These are phyloP conservation scores for Boletus sp. DNA, from an alignment of 768 basidiomycete species.

Conservation along the genomic window DNA sequence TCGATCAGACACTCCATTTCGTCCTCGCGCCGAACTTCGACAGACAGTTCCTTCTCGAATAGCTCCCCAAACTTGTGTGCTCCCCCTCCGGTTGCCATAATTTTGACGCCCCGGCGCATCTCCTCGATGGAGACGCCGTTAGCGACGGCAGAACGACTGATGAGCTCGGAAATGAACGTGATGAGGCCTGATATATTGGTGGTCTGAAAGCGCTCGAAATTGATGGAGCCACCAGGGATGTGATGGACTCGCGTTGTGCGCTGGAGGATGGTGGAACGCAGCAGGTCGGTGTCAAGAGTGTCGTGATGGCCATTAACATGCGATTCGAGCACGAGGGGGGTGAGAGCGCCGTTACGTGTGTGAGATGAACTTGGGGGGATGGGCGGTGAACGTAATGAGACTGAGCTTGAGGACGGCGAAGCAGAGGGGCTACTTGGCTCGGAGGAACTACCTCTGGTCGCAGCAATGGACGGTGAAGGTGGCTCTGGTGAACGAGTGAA, in stretches of 20 bases:
- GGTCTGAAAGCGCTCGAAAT: constrained; percentile 97
- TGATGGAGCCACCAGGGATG: constrained; percentile 94
- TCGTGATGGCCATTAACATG: constrained; percentile 28
- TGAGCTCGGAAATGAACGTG: constrained; percentile 82
- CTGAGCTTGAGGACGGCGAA: constrained; percentile 24
- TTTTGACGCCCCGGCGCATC: constrained; percentile 91
- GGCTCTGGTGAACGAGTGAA: constrained; percentile 92
- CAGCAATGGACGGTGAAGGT: constrained; percentile 67
- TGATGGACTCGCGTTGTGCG: constrained; percentile 59
- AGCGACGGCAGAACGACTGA: constrained; percentile 77
- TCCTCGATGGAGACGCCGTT: constrained; percentile 87
- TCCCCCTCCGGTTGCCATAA: constrained; percentile 97
- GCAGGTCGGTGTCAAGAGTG: constrained; percentile 40
- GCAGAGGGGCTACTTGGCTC: constrained; percentile 43
- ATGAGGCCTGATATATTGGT: constrained; percentile 82
- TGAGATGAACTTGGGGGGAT: constrained; percentile 30
- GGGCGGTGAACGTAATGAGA: constrained; percentile 19
- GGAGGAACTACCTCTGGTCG: constrained; percentile 57
- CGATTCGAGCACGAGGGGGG: constrained; percentile 72
- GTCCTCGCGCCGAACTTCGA: constrained; percentile 89
- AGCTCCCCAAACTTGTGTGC: constrained; percentile 92
- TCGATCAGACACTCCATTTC: constrained; percentile 99
- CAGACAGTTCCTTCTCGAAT: constrained; percentile 68
- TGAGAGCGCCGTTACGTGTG: constrained; percentile 70
- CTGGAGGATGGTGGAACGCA: constrained; percentile 66